A percentile compares a stretch with the other conserved stretches of the same genome.
Conservation (phyloP, 73 alveolate species). For the Urostyla sp. region DNA sequence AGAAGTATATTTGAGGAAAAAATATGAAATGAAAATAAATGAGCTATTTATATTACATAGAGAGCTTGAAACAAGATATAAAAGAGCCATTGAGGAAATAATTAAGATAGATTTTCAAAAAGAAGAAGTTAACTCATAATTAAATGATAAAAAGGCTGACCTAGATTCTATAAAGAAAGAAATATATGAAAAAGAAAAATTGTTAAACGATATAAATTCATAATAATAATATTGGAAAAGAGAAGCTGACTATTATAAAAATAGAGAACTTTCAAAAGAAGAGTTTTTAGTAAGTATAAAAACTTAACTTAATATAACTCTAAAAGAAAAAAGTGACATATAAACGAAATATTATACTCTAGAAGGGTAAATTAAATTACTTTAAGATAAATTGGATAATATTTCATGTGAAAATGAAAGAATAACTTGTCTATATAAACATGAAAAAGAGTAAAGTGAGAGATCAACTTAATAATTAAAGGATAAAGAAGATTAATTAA, state of each 20-base stretch:
- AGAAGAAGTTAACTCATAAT: constrained; percentile 9
- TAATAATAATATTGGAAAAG: constrained; percentile 34
- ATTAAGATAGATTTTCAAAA: constrained; percentile 23
- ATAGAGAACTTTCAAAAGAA: constrained; percentile 22
- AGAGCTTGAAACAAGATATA: constrained; percentile 47
- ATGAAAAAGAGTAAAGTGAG: no score
- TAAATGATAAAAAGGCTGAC: background rate
- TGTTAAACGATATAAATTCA: background rate
- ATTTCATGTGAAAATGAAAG: no score
- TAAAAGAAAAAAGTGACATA: background rate
- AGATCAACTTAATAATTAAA: no score
- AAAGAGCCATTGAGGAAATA: constrained; percentile 56
- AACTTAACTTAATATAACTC: constrained; percentile 33
- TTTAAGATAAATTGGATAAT: no score
- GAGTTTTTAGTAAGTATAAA: constrained; percentile 21
- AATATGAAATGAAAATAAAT: constrained; percentile 57
- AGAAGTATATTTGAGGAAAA: constrained; percentile 48
- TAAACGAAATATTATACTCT: no score
- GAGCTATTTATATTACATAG: constrained; percentile 58
- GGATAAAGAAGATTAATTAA: no score
- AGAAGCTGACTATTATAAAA: constrained; percentile 3
- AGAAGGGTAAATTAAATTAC: no score
- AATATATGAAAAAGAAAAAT: background rate
- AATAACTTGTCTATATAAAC: no score
- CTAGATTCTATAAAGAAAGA: constrained; percentile 1